phyloP scores from a whole-genome alignment of 2,329 filamentous ascomycete genomes.

The Didymellaceae sp. region DNA sequence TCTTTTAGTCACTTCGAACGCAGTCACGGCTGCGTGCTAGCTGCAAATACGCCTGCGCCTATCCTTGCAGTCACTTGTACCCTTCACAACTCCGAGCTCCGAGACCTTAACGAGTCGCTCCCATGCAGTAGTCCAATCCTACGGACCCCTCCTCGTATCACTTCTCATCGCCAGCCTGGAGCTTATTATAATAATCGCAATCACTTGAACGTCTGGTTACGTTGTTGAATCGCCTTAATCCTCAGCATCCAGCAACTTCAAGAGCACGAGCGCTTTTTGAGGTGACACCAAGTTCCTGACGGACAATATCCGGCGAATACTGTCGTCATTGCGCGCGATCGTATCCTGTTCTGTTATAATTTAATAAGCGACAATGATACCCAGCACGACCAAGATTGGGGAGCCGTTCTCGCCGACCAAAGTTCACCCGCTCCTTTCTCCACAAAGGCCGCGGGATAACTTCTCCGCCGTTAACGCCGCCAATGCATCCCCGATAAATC shows the following conservation, averaged over 20 bases:
- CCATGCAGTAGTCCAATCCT: constrained; percentile 42
- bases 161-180: constrained; percentile 30
- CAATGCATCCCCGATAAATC: constrained; percentile 33
- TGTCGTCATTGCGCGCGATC: constrained; percentile 22
- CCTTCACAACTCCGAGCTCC: constrained; percentile 20
- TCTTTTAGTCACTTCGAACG: constrained; percentile 12
- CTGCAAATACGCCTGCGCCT: constrained; percentile 18
- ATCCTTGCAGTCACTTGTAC: constrained; percentile 17
- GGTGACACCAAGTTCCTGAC: constrained; percentile 18
- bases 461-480: constrained; percentile 45
- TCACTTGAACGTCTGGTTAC: constrained; percentile 41
- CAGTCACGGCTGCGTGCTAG: constrained; percentile 24
- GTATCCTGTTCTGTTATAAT: constrained; percentile 19
- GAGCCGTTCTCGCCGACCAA: constrained; percentile 44
- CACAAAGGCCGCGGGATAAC: constrained; percentile 34
- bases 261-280: constrained; percentile 13
- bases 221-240: constrained; percentile 19
- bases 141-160: constrained; percentile 22
- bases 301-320: constrained; percentile 7
- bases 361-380: constrained; percentile 33
- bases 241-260: constrained; percentile 2
- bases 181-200: constrained; percentile 22
- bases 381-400: constrained; percentile 30
- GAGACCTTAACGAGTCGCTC: constrained; percentile 26
- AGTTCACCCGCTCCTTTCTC: constrained; percentile 45